Base-by-base conservation (phyloP, 495 filamentous ascomycete species). In the Astrocystis sublimbata region DNA sequence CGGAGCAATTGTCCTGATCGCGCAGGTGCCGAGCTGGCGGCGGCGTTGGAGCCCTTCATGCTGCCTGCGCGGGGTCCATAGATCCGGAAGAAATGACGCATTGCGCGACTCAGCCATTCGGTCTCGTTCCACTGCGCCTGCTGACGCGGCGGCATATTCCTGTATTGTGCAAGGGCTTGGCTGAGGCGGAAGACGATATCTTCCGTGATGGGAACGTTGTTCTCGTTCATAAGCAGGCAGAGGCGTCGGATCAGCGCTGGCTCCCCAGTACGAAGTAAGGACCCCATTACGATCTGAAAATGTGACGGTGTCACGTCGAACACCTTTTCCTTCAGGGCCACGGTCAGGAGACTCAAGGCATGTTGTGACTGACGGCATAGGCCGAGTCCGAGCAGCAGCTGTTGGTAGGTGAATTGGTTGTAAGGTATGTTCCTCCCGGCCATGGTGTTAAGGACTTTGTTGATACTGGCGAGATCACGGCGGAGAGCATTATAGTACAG, bases 281-380 rank as follows among this genome's bases (percentile, higher is more conserved):
- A 69, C 26, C 82, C 79, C 77, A 94, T 86, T 26, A 93, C 73
- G 5, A 92, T 83, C n/a, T 86, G 81, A 70, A 91, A 96, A 70
- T 97, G 92, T 10, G 88, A 79, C 12, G 83, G 78, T 0, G 83
- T 88, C 3, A 85, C 81, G 51, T 81, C 75, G 24, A 92, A 77
- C 6, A 81, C 76, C 6, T 79, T 78, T 19, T 84, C 75, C 60
- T 76, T 80, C 66, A 92, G 79, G 21, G 89, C 81, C 0, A 75
- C 72, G 23, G 77, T 72, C 30, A 97, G 76, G 40, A 94, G 86
- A 45, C 78, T 77, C 28, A 83, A 79, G 3, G 93, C 94, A 62
- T 83, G 80, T 53, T 86, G 80, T 9, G 89, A 79, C 67, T 87
- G 84, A 6, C 81, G 75, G 54, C 82, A 74, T 55, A 88, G 69